Evolutionary conservation across 2,329 filamentous ascomycete species (phyloP).

Genomic region (Pochonia chlamydosporia): DNA sequence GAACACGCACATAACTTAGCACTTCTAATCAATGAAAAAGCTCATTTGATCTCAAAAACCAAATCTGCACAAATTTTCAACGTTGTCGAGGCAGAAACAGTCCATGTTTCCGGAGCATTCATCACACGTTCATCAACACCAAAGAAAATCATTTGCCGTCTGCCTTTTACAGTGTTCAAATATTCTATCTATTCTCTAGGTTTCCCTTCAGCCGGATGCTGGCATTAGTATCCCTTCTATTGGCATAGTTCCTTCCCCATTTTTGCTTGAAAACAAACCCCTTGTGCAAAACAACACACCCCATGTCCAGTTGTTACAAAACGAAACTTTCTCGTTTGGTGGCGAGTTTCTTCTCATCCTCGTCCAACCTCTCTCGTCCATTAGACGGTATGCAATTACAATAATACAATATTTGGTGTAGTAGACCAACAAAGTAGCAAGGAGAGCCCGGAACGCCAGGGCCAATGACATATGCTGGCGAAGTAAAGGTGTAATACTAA

Average conservation of each 20-base stretch:
- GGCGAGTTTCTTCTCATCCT: background rate
- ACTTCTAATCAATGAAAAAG: too few species aligned
- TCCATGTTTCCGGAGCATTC: too few species aligned
- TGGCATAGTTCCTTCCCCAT: background rate
- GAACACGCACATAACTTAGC: too few species aligned
- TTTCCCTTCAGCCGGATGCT: background rate
- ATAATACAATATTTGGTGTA: background rate
- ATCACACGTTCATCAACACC: background rate
- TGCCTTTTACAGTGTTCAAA: background rate
- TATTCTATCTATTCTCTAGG: conserved; percentile 3
- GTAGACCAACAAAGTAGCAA: background rate
- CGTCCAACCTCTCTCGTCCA: background rate
- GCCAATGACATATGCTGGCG: background rate
- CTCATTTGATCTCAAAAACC: too few species aligned
- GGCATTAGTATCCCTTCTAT: background rate
- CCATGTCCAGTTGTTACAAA: conserved; percentile 1
- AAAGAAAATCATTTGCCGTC: background rate
- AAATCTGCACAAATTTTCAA: too few species aligned
- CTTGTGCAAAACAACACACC: conserved; percentile 1
- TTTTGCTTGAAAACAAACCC: background rate
- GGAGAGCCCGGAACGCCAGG: background rate
- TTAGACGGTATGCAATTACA: background rate
- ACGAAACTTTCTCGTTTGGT: background rate
- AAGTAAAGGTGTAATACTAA: background rate
- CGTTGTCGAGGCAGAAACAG: too few species aligned